These are phyloP conservation scores for Penicillium bialowiezense DNA, from an alignment of 495 filamentous ascomycete genomes.

Conservation along the genomic window DNA sequence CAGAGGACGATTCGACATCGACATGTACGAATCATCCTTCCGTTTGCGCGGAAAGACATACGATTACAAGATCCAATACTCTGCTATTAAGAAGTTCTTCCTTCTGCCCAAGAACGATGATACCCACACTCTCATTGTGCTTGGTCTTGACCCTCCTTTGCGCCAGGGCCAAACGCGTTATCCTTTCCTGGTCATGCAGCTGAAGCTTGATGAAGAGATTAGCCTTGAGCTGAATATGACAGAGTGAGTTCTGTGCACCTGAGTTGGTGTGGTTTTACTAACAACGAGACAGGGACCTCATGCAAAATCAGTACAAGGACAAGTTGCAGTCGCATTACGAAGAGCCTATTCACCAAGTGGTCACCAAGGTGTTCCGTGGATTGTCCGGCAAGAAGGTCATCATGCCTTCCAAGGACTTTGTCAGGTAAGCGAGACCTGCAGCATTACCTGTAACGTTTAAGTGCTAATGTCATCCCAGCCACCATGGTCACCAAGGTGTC, in stretches of 20 bases:
- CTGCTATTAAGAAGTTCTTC: constrained; percentile 98
- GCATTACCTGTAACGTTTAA: background rate
- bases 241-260: constrained; percentile 55
- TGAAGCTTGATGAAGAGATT: constrained; percentile 97
- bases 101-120: constrained; percentile 97
- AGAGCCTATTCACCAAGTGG: constrained; percentile 83
- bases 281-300: constrained; percentile 42
- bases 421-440: constrained; percentile 46
- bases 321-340: constrained; percentile 88
- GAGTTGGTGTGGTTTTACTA: constrained; percentile 3
- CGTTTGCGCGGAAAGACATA: constrained; percentile 97
- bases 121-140: constrained; percentile 86
- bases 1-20: constrained; percentile 98
- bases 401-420: constrained; percentile 89
- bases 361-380: constrained; percentile 91
- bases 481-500: constrained; percentile 90
- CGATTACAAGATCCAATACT: constrained; percentile 99
- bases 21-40: constrained; percentile 99
- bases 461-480: constrained; percentile 42
- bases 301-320: constrained; percentile 84
- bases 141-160: constrained; percentile 93
- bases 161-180: constrained; percentile 98
- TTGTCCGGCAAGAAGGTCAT: constrained; percentile 91
- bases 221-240: constrained; percentile 96
- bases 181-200: constrained; percentile 98